phyloP scores from a whole-genome alignment of 495 filamentous ascomycete genomes.

The Aspergillus incahuasiensis region DNA sequence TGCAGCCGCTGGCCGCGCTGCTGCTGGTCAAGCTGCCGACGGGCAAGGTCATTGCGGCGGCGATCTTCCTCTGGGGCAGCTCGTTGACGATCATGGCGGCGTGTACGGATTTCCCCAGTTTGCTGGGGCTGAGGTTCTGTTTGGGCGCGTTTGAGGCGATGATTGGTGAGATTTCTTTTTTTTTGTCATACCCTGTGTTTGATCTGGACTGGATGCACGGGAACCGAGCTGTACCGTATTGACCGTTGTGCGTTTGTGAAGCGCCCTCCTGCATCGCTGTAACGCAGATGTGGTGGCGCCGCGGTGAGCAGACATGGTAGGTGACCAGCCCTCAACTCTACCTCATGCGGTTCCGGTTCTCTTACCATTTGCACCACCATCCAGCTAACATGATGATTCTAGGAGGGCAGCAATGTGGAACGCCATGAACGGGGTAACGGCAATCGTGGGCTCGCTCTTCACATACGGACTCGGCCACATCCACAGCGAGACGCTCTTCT shows the following conservation, averaged over 20 bases:
- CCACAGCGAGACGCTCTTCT: constrained; percentile 37
- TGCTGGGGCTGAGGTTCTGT: constrained; percentile 50
- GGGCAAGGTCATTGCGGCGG: constrained; percentile 47
- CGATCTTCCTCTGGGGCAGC: constrained; percentile 51
- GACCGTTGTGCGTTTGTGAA: constrained; percentile 36
- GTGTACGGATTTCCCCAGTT: constrained; percentile 44
- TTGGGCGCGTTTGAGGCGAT: constrained; percentile 54
- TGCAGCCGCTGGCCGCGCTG: constrained; percentile 22
- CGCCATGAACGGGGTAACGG: constrained; percentile 45
- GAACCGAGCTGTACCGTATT: too few relatives aligned
- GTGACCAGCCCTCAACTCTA: too few relatives aligned
- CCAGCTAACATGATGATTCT: too few relatives aligned
- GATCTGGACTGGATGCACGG: too few relatives aligned
- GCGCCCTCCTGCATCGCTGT: constrained; percentile 32
- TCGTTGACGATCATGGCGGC: constrained; percentile 48
- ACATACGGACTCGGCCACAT: constrained; percentile 56
- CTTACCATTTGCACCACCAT: too few relatives aligned
- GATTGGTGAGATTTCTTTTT: constrained; percentile 16
- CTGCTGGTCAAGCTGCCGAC: constrained; percentile 25
- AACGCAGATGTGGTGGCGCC: constrained; percentile 56
- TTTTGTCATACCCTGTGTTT: too few relatives aligned
- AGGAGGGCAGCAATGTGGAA: constrained; percentile 48
- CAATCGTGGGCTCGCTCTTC: constrained; percentile 37
- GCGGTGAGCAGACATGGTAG: constrained; percentile 48
- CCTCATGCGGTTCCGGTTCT: too few relatives aligned